Evolutionary conservation across 164 flowering plant species (phyloP), one percentile per base, ranked within the genome.

Genomic region (Euptelea pleiosperma): DNA sequence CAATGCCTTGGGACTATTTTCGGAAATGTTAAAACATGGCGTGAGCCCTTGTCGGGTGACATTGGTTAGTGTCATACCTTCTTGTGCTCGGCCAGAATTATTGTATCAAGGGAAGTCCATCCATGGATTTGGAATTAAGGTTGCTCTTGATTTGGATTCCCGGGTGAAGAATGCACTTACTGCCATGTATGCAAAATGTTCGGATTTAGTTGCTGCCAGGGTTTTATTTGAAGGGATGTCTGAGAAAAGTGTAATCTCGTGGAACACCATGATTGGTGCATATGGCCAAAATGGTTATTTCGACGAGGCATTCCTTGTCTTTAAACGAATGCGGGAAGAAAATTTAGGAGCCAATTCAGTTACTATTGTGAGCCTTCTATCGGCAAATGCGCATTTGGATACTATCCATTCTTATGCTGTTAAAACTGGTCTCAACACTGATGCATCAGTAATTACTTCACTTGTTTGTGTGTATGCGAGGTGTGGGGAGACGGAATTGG

Each of bases 221-320:
- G 7, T 57, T 25, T 63, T 76, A 54, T 81, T 79, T 55, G 64
- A 63, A 16, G 79, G 58, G 35, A 75, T 77, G 60, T 47, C 21
- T 1, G 62, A 68, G 5, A 77, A 70, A 60, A 65, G 64, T 55
- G 72, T 69, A 3, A 73, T 79, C 43, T 81, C 89, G 6, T 81
- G 89, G 86, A 83, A 80, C 40, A 72, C 75, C 10, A 66, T 79
- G 65, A 79, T 83, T 19, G 56, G 57, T 41, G 75, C 73, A 1
- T 77, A 73, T 49, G 73, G 74, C 52, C 72, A 75, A 64, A 67
- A 51, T 55, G 74, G 77, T 48, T 57, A 52, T 12, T 67, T 55
- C 19, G 48, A 61, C 2, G 71, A 76, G 52, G 76, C 79, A 6
- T 56, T 77, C 60, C 35, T 54, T 30, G 54, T 73, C 5, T 79